Percentiles rank a stretch among this genome's conserved stretches.
Conservation (phyloP, 495 filamentous ascomycete species). For the Podospora tetraspora region DNA sequence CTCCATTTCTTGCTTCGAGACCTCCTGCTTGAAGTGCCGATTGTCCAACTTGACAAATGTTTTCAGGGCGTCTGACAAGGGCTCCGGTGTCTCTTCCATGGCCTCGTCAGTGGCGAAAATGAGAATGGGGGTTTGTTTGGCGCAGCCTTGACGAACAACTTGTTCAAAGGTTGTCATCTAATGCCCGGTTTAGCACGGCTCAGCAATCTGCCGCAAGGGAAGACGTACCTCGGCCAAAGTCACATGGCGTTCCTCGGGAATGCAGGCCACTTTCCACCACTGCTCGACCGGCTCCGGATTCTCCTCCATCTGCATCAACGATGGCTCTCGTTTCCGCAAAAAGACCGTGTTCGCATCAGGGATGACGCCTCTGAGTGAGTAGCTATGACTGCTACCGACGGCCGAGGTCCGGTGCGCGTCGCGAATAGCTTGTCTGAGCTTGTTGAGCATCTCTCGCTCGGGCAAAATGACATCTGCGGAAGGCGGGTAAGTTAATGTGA, state of each 20-base stretch:
- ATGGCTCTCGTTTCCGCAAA: constrained; percentile 30
- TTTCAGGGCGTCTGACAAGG: constrained; percentile 36
- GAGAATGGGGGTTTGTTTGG: constrained; percentile 31
- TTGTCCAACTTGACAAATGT: constrained; percentile 44
- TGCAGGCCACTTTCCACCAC: constrained; percentile 41
- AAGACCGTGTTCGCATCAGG: constrained; percentile 32
- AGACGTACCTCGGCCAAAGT: constrained; percentile 33
- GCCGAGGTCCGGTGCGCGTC: background rate
- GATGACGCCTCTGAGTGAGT: constrained; percentile 39
- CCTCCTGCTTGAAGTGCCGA: constrained; percentile 39
- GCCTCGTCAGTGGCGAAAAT: constrained; percentile 42
- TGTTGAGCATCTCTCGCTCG: constrained; percentile 15
- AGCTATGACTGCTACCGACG: constrained; percentile 26
- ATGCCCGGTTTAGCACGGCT: constrained; percentile 16
- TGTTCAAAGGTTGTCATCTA: constrained; percentile 30
- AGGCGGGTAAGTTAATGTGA: background rate
- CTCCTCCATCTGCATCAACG: constrained; percentile 20
- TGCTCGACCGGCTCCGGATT: constrained; percentile 25
- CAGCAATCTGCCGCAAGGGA: background rate
- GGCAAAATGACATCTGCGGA: constrained; percentile 18
- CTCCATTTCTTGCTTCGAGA: constrained; percentile 25
- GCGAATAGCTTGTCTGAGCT: constrained; percentile 20
- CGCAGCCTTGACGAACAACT: constrained; percentile 33
- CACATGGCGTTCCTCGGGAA: constrained; percentile 21
- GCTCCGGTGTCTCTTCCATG: constrained; percentile 27